These are phyloP conservation scores for Ogataea wickerhamii DNA, from an alignment of 805 yeast genomes.

Conservation along the genomic window DNA sequence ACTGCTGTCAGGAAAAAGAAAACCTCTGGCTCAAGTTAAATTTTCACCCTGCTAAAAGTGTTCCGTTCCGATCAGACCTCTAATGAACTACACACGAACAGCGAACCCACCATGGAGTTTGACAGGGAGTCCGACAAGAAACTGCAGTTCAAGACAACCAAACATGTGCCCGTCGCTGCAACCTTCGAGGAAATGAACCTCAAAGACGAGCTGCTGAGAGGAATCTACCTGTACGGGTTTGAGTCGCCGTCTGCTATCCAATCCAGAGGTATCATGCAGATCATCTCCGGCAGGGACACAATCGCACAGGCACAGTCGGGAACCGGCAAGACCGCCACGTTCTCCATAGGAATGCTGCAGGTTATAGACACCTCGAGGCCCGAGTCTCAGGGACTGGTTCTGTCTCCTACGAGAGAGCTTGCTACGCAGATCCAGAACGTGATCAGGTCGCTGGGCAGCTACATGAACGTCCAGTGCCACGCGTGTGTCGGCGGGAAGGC, in stretches of 20 bases:
- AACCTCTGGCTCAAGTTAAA: too few relatives aligned
- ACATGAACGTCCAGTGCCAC: slow-evolving; percentile 87
- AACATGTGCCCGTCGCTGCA: slow-evolving; percentile 47
- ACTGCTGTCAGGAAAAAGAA: too few relatives aligned
- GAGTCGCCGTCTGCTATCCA: slow-evolving; percentile 82
- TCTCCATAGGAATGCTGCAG: slow-evolving; percentile 61
- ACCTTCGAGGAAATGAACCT: slow-evolving; percentile 73
- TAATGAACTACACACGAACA: too few relatives aligned
- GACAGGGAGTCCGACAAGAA: slow-evolving; percentile 57
- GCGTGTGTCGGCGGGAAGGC: slow-evolving; percentile 98
- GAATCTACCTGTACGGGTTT: slow-evolving; percentile 78
- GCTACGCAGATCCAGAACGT: slow-evolving; percentile 96
- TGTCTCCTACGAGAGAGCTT: slow-evolving; percentile 97
- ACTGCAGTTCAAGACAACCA: slow-evolving; percentile 59
- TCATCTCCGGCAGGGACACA: slow-evolving; percentile 67
- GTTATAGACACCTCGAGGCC: slow-evolving; percentile 64
- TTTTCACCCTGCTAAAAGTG: too few relatives aligned
- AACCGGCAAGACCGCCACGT: slow-evolving; percentile 89
- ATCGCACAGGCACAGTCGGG: slow-evolving; percentile 89
- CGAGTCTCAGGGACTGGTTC: slow-evolving; percentile 86
- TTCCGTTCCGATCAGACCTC: too few relatives aligned
- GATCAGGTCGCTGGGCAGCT: slow-evolving; percentile 82
- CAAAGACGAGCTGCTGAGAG: slow-evolving; percentile 57
- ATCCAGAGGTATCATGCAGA: slow-evolving; percentile 74
- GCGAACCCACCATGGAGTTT: slow-evolving; percentile 57